Conservation (phyloP, 345 rosid species). For the Chamaenerion angustifolium region DNA sequence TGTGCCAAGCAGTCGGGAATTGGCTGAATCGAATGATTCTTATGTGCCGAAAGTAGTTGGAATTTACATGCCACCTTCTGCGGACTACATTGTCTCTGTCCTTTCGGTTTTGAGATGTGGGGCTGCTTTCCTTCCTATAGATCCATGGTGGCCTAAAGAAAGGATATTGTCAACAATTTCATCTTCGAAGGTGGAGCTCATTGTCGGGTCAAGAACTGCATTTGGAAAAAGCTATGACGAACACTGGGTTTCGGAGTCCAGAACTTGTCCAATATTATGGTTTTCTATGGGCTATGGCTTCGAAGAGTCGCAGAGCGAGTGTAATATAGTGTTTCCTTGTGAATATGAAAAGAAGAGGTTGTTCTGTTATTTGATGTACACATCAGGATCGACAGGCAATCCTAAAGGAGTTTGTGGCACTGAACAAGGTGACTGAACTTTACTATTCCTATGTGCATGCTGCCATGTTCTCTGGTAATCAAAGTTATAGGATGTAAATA, state of each 20-base stretch:
- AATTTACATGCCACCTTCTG: slow-evolving; percentile 62
- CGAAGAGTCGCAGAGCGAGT: slow-evolving; percentile 4
- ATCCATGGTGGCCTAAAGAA: slow-evolving; percentile 78
- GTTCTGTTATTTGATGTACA: slow-evolving; percentile 79
- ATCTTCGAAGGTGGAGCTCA: slow-evolving; percentile 34
- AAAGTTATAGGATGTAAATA: no score
- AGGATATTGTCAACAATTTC: slow-evolving; percentile 46
- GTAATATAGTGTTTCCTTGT: slow-evolving; percentile 43
- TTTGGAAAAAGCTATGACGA: slow-evolving; percentile 24
- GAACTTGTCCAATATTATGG: slow-evolving; percentile 26
- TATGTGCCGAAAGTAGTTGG: slow-evolving; percentile 53
- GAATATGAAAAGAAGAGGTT: slow-evolving; percentile 23
- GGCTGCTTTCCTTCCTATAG: slow-evolving; percentile 76
- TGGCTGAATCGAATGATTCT: slow-evolving; percentile 10
- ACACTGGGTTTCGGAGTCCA: slow-evolving; percentile 39
- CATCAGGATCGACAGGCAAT: slow-evolving; percentile 85
- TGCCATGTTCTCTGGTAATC: no score
- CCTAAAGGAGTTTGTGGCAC: slow-evolving; percentile 95
- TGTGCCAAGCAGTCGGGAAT: slow-evolving; percentile 2
- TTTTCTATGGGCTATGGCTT: slow-evolving; percentile 36
- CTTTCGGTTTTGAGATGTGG: slow-evolving; percentile 72
- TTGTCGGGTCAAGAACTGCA: slow-evolving; percentile 34
- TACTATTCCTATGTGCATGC: no score
- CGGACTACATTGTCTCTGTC: slow-evolving; percentile 63
- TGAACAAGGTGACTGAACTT: slow-evolving; percentile 43